These are phyloP conservation scores for Glycine tomentella DNA, from an alignment of 306 rosid genomes.

Conservation along the genomic window DNA sequence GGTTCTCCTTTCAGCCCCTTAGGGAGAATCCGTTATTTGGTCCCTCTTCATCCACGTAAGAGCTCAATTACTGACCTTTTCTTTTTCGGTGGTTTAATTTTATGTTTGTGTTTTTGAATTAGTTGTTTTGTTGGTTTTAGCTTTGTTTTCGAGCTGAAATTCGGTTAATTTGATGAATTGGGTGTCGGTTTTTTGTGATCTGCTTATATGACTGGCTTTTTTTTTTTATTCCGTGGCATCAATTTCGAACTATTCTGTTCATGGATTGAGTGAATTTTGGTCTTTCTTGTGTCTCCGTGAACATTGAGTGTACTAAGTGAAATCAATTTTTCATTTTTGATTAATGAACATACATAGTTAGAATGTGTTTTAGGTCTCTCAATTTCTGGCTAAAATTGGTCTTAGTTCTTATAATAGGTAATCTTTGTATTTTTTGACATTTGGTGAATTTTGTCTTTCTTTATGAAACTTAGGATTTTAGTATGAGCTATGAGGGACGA, in stretches of 20 bases:
- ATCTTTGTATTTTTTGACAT: background rate
- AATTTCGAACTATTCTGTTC: slow-evolving; percentile 12
- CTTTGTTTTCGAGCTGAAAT: slow-evolving; percentile 6
- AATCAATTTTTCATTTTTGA: background rate
- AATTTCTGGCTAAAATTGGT: background rate
- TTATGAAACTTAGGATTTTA: background rate
- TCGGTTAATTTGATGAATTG: slow-evolving; percentile 23
- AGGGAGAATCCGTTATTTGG: slow-evolving; percentile 84
- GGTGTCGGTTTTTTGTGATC: slow-evolving; percentile 24
- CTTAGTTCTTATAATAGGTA: background rate
- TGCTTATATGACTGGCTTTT: background rate
- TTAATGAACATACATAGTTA: background rate
- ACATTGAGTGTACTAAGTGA: too few species aligned
- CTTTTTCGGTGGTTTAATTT: background rate
- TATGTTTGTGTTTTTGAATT: background rate
- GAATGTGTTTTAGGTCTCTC: background rate
- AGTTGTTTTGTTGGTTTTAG: slow-evolving; percentile 20
- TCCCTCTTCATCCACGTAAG: slow-evolving; percentile 82
- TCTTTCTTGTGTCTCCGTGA: too few species aligned
- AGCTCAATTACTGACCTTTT: background rate
- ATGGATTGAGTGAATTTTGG: background rate
- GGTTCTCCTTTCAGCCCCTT: slow-evolving; percentile 80
- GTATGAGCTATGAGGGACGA: background rate
- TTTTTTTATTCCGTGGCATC: background rate
- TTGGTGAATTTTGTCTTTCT: background rate